Base-by-base conservation (phyloP, 306 rosid species). In the Ziziphus jujuba region DNA sequence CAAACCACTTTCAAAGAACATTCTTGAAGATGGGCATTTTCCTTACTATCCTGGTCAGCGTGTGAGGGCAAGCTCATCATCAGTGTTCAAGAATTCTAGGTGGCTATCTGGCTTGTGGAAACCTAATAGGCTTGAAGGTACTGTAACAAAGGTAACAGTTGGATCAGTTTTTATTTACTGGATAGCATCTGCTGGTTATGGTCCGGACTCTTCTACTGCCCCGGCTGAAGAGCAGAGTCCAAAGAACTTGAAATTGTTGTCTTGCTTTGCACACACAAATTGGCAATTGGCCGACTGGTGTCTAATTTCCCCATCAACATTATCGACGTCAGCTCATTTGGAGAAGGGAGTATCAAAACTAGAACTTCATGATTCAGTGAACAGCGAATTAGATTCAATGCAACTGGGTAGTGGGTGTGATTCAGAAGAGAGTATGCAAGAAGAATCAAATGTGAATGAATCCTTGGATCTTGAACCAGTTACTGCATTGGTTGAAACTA, bases 261-360 rank as follows among this genome's bases (percentile, higher is more conserved):
- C 96, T 72, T 90, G 96, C 80, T 95, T 90, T 81, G 77, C 93
- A 47, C 96, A 90, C 84, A 90, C 96, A 57, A 90, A 84, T 83
- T 95, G 99, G 99, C 95, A 88, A 81, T 79, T 95, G 87, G 96
- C 95, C 53, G 97, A 95, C 83, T 88, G 99, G 99, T 95, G 99
- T 85, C 97, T 95, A 45, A 76, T 88, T 36, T 88, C 89, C 45
- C 65, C 87, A 19, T 75, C 79, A 11, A 55, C 58, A 47, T 20
- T 66, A 15, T 62, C 84, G 59, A 77, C 86, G 71, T 72, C 88
- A 22, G 57, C 55, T 77, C 78, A 87, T 49, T 51, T 59, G 62
- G 83, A 80, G 56, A 87, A 82, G 75, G 88, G 74, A 70, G 63
- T 74, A 31, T 84, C 89, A 80, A 86, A 81, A 67, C 63, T 75